Evolutionary conservation across 2,329 filamentous ascomycete genomes (phyloP).

Genomic region (Thielaviopsis ethacetica): DNA sequence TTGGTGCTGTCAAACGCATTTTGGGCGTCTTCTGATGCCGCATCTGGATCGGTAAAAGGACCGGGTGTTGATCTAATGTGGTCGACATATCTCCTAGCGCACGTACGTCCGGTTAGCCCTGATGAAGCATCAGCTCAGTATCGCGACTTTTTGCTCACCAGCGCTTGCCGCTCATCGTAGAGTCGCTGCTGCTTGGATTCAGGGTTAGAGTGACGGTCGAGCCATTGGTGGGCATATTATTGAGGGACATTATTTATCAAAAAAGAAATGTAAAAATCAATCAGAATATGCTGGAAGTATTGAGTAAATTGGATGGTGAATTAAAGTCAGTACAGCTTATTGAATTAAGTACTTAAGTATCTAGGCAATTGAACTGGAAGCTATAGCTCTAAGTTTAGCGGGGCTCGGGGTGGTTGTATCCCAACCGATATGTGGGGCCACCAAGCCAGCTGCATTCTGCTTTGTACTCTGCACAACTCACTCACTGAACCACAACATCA

Average conservation of each 20-base stretch:
- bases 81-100: slow-evolving; percentile 63
- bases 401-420: not conserved
- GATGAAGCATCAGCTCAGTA: slow-evolving; percentile 1
- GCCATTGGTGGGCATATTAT: not conserved
- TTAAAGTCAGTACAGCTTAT: not conserved
- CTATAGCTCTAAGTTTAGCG: slow-evolving; percentile 1
- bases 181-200: not conserved
- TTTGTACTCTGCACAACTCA: not conserved
- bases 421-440: not conserved
- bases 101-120: slow-evolving; percentile 13
- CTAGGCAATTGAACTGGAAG: not conserved
- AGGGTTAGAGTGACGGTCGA: slow-evolving; percentile 8
- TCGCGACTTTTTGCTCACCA: not conserved
- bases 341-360: not conserved
- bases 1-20: slow-evolving; percentile 52
- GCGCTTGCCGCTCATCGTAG: not conserved
- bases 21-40: slow-evolving; percentile 34
- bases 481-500: not conserved
- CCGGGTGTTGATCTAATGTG: slow-evolving; percentile 60
- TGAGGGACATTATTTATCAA: not conserved
- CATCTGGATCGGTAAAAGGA: slow-evolving; percentile 59
- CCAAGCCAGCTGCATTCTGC: not conserved
- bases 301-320: not conserved
- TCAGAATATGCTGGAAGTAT: not conserved
- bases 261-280: not conserved